These are phyloP conservation scores for Suillus subalutaceus DNA, from an alignment of 768 basidiomycete genomes.

Conservation along the genomic window DNA sequence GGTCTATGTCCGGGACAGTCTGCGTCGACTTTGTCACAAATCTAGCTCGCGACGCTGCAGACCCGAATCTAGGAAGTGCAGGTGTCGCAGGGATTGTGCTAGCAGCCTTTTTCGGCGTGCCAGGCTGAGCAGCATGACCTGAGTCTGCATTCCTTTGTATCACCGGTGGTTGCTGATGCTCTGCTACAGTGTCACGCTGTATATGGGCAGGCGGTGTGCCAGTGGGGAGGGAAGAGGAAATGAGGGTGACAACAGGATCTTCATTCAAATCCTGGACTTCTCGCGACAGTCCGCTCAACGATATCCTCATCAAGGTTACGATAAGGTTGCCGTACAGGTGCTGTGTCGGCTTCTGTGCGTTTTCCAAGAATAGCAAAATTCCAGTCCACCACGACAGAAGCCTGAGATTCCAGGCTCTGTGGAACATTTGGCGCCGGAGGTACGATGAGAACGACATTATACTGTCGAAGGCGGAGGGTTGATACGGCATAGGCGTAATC, in stretches of 20 bases:
- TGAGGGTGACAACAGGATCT: conserved; percentile 14
- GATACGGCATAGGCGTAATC: conserved; percentile 69
- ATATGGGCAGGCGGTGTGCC: conserved; percentile 2
- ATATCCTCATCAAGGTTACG: conserved; percentile 27
- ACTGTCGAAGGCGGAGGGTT: conserved; percentile 53
- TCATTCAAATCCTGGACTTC: conserved; percentile 24
- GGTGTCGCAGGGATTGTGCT: conserved; percentile 22
- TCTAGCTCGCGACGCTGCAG: conserved; percentile 18
- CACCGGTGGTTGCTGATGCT: conserved; percentile 24
- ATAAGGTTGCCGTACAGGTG: conserved; percentile 28
- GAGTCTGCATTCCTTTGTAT: conserved; percentile 7
- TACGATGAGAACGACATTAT: conserved; percentile 54
- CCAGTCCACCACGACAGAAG: conserved; percentile 57
- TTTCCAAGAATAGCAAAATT: conserved; percentile 39
- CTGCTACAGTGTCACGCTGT: conserved; percentile 21
- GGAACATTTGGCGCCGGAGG: conserved; percentile 41
- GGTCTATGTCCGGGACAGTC: conserved; percentile 11
- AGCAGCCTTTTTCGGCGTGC: conserved; percentile 14
- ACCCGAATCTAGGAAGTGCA: conserved; percentile 21
- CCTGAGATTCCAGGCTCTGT: conserved; percentile 54
- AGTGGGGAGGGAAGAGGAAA: conserved; percentile 7
- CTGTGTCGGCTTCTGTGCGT: conserved; percentile 20
- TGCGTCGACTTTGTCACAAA: conserved; percentile 17
- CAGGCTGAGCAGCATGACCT: not conserved
- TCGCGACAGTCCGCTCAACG: conserved; percentile 19